Percentiles rank a stretch among this genome's conserved stretches.
phyloP scores from a whole-genome alignment of 1,284 basidiomycete genomes.

The Pseudozyma tsukubaensis region DNA sequence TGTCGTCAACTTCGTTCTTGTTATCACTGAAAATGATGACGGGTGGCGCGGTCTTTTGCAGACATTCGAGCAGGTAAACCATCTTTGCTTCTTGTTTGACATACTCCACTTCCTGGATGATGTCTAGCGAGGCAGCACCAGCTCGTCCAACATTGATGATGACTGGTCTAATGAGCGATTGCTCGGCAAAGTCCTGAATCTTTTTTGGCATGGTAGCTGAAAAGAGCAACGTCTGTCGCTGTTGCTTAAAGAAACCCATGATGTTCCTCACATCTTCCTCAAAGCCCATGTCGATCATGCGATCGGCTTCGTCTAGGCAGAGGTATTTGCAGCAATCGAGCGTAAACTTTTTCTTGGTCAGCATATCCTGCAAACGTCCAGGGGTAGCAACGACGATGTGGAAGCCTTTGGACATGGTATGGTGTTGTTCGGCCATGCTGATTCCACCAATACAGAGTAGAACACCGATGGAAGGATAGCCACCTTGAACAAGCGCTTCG shows the following conservation, averaged over 20 bases:
- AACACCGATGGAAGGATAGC: constrained; percentile 80
- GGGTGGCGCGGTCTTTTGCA: constrained; percentile 98
- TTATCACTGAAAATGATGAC: constrained; percentile 99
- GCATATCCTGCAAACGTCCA: constrained; percentile 71
- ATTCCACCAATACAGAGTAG: constrained; percentile 97
- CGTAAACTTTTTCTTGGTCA: constrained; percentile 91
- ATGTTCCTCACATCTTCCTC: constrained; percentile 98
- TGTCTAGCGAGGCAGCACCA: constrained; percentile 95
- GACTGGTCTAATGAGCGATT: constrained; percentile 90
- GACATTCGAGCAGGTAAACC: constrained; percentile 95
- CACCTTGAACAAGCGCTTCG: constrained; percentile 80
- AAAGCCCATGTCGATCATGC: constrained; percentile 99
- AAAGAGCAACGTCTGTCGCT: constrained; percentile 95
- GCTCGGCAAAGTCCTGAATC: constrained; percentile 97
- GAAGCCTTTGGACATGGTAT: constrained; percentile 87
- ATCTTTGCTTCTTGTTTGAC: constrained; percentile 99
- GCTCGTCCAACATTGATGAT: constrained; percentile 97
- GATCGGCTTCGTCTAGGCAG: constrained; percentile 98
- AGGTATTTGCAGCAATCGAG: constrained; percentile 84
- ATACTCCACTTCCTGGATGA: constrained; percentile 97
- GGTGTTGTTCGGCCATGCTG: constrained; percentile 94
- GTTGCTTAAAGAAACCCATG: constrained; percentile 96
- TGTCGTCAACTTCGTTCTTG: constrained; percentile 99
- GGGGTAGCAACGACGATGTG: constrained; percentile 91
- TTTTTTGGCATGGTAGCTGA: constrained; percentile 99